Evolutionary conservation across 306 rosid species (phyloP).

Genomic region (apple (Malus domestica)): DNA sequence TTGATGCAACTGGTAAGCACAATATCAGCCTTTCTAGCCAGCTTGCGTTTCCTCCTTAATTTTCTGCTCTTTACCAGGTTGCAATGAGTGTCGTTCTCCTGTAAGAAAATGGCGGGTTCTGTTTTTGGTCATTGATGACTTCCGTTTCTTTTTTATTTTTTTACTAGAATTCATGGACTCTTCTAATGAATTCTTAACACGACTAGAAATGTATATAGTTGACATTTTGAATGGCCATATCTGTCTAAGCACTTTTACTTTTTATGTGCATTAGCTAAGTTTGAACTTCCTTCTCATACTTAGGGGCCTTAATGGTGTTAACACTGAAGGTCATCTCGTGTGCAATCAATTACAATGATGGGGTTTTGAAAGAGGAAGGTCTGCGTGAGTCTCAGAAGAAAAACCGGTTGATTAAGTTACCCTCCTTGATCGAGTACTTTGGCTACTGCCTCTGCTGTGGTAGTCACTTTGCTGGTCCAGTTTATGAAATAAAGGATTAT

Average conservation of each 20-base stretch:
- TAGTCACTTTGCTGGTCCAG: constrained; percentile 98
- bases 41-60: neutral
- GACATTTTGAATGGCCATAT: neutral
- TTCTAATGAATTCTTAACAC: neutral
- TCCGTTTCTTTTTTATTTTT: neutral
- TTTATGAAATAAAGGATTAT: constrained; percentile 86
- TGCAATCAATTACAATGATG: constrained; percentile 87
- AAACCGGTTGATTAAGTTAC: constrained; percentile 60
- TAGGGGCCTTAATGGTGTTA: constrained; percentile 94
- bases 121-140: neutral
- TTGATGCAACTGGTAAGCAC: constrained; percentile 90
- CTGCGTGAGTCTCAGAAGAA: constrained; percentile 79
- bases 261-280: constrained; percentile 1
- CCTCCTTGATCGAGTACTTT: constrained; percentile 68
- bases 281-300: constrained; percentile 19
- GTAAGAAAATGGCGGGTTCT: neutral
- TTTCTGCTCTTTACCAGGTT: neutral
- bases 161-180: neutral
- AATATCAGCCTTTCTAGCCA: neutral
- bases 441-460: constrained; percentile 92
- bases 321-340: constrained; percentile 85
- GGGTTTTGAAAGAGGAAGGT: constrained; percentile 71
- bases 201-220: neutral
- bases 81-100: neutral
- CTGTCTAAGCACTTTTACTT: neutral